Evolutionary conservation across 2,329 filamentous ascomycete species (phyloP).

Genomic region (Stenocarpella maydis): DNA sequence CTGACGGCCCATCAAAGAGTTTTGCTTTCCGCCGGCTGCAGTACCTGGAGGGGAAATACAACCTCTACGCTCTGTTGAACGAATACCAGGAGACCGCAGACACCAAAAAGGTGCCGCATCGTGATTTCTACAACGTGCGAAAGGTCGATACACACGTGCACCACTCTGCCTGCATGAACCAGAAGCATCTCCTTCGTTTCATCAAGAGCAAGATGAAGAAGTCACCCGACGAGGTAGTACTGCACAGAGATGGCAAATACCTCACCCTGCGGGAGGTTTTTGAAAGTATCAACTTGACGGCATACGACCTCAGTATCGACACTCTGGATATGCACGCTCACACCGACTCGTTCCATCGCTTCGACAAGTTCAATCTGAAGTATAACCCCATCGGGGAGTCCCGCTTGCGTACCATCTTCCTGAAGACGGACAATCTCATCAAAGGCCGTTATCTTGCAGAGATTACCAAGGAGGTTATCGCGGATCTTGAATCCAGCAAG

Average conservation of each 20-base stretch:
- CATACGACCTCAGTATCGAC: constrained; percentile 97
- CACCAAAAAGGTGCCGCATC: constrained; percentile 95
- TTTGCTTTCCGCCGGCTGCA: constrained; percentile 95
- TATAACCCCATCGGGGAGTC: constrained; percentile 98
- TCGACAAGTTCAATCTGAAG: constrained; percentile 99
- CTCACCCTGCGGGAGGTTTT: constrained; percentile 94
- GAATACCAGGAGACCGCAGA: constrained; percentile 98
- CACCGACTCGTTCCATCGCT: constrained; percentile 97
- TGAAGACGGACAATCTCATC: constrained; percentile 99
- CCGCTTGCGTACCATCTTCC: constrained; percentile 92
- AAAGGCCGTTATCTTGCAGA: constrained; percentile 95
- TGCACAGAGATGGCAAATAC: constrained; percentile 91
- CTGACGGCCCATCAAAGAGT: constrained; percentile 94
- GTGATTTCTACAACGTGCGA: constrained; percentile 98
- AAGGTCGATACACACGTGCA: constrained; percentile 99
- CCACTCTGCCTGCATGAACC: constrained; percentile 99
- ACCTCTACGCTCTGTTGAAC: constrained; percentile 90
- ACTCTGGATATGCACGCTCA: constrained; percentile 99
- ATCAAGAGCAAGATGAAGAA: constrained; percentile 99
- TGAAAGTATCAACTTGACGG: constrained; percentile 95
- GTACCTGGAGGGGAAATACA: constrained; percentile 97
- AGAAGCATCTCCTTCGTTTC: constrained; percentile 96
- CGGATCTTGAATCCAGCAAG: constrained; percentile 97
- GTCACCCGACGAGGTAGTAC: constrained; percentile 89
- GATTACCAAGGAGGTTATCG: constrained; percentile 97